Base-by-base conservation (phyloP, 306 rosid species). In the Prunus armeniaca region DNA sequence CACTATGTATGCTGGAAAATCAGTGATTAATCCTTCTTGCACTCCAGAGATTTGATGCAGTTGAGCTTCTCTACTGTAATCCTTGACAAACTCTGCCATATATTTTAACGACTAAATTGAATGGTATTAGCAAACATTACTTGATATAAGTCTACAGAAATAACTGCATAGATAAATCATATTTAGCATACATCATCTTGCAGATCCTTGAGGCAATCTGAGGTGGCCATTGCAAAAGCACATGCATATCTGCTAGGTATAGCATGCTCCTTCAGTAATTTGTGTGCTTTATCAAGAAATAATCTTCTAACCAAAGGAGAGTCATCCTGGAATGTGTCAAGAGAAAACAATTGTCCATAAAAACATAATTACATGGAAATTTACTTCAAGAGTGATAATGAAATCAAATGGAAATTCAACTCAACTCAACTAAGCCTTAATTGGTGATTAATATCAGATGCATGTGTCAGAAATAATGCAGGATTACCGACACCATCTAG, bases 201-300 rank as follows among this genome's bases (percentile, higher is more conserved):
- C 66, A 90, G 77, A 80, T 90, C 92, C 58, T 78, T 84, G 15
- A 49, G 76, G 84, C 80, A 66, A 78, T 89, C 88, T 47, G 85
- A 84, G 74, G 80, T 67, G 62, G 85, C 91, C 84, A 95, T 71
- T 80, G 97, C 88, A 83, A 89, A 92, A 77, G 91, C 92, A 80
- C 98, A 89, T 27, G 97, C 93, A 84, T 86, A 95, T 79, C 96
- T 91, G 77, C 76, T 88, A 72, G 98, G 96, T 71, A 95, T 82
- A 61, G 82, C 91, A 78, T 67, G 91, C 87, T 88, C 89, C 91
- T 87, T 90, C 83, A 95, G 76, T 78, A 95, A 75, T 80, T 76
- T 89, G 72, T 89, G 88, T 41, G 78, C 79, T 85, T 95, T 92
- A 79, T 75, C 80, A 15, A 95, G 86, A 88, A 88, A 90, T 80